A percentile compares a stretch with the other conserved stretches of the same genome.
Conservation (phyloP, 2,329 filamentous ascomycete genomes). For the Diaporthe ilicicola region DNA sequence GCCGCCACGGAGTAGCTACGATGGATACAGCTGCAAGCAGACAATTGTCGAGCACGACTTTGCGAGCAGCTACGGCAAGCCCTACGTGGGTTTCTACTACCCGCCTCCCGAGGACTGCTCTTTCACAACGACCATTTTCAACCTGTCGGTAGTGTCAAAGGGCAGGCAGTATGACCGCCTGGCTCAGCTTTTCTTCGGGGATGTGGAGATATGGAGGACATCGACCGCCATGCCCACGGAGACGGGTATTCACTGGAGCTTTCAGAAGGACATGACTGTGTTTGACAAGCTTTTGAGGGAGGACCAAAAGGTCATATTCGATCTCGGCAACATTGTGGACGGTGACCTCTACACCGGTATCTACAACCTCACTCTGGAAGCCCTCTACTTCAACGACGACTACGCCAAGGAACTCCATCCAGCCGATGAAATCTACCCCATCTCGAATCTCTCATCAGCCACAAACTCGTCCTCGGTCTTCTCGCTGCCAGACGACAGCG, state of each 20-base stretch:
- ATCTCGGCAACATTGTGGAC: conserved; percentile 66
- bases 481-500: conserved; percentile 60
- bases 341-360: conserved; percentile 63
- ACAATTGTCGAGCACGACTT: conserved; percentile 39
- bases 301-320: conserved; percentile 68
- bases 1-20: conserved; percentile 37
- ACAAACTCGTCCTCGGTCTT: conserved; percentile 63
- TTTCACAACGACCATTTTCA: conserved; percentile 53
- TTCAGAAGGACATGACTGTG: conserved; percentile 69
- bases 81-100: conserved; percentile 40
- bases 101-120: conserved; percentile 38
- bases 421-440: conserved; percentile 43
- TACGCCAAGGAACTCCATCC: conserved; percentile 40
- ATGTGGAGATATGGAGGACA: conserved; percentile 71
- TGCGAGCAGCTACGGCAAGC: conserved; percentile 41
- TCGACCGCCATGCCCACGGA: conserved; percentile 70
- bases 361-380: conserved; percentile 67
- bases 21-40: conserved; percentile 36
- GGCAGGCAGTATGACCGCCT: conserved; percentile 71
- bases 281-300: conserved; percentile 61
- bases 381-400: conserved; percentile 55
- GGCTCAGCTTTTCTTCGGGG: conserved; percentile 66
- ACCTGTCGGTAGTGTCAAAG: conserved; percentile 66
- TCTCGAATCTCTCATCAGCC: conserved; percentile 54
- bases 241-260: conserved; percentile 61